Base-by-base conservation (phyloP, 352 stramenopile species). In the Globisporangium polare region DNA sequence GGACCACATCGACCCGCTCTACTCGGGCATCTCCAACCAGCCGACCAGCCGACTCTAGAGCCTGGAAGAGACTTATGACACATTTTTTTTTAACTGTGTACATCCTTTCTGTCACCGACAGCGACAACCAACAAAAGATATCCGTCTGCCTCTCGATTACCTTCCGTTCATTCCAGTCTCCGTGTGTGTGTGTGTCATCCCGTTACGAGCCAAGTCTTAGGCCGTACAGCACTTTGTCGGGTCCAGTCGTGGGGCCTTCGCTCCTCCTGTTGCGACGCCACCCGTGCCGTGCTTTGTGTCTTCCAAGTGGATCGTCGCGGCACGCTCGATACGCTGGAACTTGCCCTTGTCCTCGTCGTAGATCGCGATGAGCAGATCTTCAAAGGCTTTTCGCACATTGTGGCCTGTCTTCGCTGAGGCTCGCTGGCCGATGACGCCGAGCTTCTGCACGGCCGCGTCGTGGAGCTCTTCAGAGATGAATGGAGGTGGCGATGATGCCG, bases 331-430 rank as follows among this genome's bases (percentile, higher is more conserved):
- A 9, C 74, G 72, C 49, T 77, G 62, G 1, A 68, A 49, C 64
- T 80, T 80, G 15, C 59, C 73, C 41, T 83, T 81, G 57, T 90
- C 77, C 41, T 75, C 63, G 53, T 90, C 71, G 73, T 87, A 90
- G 59, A 90, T 86, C 29, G 74, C 64, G 53, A 93, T 72, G 31
- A 93, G 74, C 26, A 93, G 76, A 15, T 90, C 68, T 31, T 93
- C 78, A 42, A 93, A 93, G 5, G 78, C 72, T 61, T 72, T 72
- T 24, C 79, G 72, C 24, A 93, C 82, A 51, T 93, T 88, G 17
- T 69, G 51, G 27, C 76, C 80, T 1, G 80, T 89, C 58, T 90
- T 92, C 31, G 84, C 84, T 0, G 84, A 93, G 43, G 79, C 76
- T 4, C 84, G 84, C 31, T 79, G 74, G 20, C 74, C 60, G 57